These are phyloP conservation scores for Colletotrichum falcatum DNA, from an alignment of 2,329 filamentous ascomycete species.

Conservation along the genomic window DNA sequence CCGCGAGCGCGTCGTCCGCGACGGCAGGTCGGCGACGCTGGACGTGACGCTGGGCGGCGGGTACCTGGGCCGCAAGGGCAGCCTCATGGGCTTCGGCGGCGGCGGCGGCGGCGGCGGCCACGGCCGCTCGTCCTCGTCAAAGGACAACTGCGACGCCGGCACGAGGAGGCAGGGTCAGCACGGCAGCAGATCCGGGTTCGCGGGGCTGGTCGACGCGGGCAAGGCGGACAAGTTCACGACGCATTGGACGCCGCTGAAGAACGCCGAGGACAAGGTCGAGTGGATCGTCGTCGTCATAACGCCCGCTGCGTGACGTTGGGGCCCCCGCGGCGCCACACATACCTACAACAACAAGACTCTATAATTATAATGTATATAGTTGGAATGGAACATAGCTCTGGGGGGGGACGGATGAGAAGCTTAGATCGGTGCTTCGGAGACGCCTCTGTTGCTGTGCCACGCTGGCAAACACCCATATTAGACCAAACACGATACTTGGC, in stretches of 20 bases:
- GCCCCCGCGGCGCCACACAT: accelerated
- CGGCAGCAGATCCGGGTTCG: conserved; percentile 34
- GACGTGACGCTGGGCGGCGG: conserved; percentile 44
- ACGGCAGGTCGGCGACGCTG: conserved; percentile 52
- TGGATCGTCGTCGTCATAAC: conserved; percentile 41
- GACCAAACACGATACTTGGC: too few species aligned
- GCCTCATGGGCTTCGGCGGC: conserved; percentile 35
- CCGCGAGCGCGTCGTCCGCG: conserved; percentile 51
- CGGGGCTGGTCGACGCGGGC: conserved; percentile 31
- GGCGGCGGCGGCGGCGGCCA: too few species aligned
- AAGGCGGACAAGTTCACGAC: conserved; percentile 36
- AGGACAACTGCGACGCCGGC: conserved; percentile 25
- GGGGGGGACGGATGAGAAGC: background rate
- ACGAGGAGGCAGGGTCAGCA: conserved; percentile 25
- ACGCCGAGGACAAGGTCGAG: conserved; percentile 33
- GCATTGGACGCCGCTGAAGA: conserved; percentile 42
- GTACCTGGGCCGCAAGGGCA: conserved; percentile 36
- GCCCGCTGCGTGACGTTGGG: conserved; percentile 14
- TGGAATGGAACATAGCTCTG: background rate
- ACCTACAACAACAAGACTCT: background rate
- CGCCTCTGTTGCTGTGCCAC: background rate
- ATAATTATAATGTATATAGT: conserved; percentile 31
- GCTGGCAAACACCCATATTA: background rate
- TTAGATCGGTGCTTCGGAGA: conserved; percentile 3
- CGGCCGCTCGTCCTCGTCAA: too few species aligned